Evolutionary conservation across 805 yeast genomes (phyloP), one percentile per base, ranked within the genome.

Genomic region (Suhomyces pyralidae): DNA sequence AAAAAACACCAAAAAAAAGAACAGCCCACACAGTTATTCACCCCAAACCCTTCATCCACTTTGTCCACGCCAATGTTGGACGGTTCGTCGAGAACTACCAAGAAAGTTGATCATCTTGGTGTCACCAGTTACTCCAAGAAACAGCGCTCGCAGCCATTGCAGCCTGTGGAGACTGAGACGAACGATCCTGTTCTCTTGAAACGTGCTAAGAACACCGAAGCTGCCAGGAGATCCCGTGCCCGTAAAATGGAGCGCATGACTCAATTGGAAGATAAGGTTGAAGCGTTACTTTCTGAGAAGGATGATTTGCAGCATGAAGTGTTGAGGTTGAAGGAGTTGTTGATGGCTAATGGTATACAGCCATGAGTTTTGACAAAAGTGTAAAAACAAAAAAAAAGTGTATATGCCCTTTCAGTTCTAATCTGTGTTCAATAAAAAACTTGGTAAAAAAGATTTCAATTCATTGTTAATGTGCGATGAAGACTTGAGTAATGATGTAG

Each of bases 141-240:
- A 77, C 88, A 82, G 60, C 83, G 96, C 62, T 57, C 81, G 26
- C 72, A 76, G 54, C 96, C 96, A 7, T 78, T 90, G 69, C 75
- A 79, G 59, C 96, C 96, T 8, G 79, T 91, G 51, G 80, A 81
- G 46, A 56, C 76, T 45, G 78, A 81, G 30, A 81, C 79, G 45
- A 71, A 67, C 47, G 96, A 91, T 68, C 82, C 86, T n/a, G 81
- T 80, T 52, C 82, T 90, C 45, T 69, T 88, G 62, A 93, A 93
- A 76, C 85, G 98, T 68, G 98, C 98, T 7, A 85, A 93, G 71
- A 93, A 94, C 80, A 93, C 93, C n/a, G 97, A 91, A 67, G 97
- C 98, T 60, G 97, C 97, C 7, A 84, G 97, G 70, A 83, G 97
- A 66, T 90, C 97, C 25, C 80, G 97, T 64, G 97, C 97, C 22